Base-by-base conservation (phyloP, 441 rosid genomes). In the Hypseocharis bilobata region DNA sequence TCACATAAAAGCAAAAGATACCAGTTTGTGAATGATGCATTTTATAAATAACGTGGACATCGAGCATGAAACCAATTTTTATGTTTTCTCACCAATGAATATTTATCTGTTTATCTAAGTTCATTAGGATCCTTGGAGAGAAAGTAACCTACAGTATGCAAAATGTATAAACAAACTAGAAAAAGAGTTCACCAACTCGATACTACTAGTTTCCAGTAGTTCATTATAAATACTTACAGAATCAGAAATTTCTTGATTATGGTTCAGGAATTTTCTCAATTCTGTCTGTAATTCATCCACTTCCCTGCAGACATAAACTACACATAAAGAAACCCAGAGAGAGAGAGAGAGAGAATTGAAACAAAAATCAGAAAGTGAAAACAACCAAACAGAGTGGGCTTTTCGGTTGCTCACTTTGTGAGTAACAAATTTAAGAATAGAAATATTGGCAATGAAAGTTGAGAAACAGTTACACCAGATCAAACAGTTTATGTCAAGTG, bases 221-320 rank as follows among this genome's bases (percentile, higher is more conserved):
- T 72, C 62, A 65, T 72, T 32, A 62, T 60, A 67, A 64, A 76
- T 72, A 58, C 92, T 84, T 83, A 86, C 90, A 67, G 77, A 74
- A 42, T 82, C 78, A 38, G 71, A 69, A 42, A 74, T 77, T 58
- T 65, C 73, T 67, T 80, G 83, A 68, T 71, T 81, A 51, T 68
- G 61, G 70, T 73, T 78, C 70, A 82, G 70, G 76, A 66, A 70
- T 63, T 77, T 83, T 66, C 80, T 68, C 70, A 84, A 75, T 77
- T 83, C 84, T 66, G 51, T 70, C 60, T 69, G 85, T 42, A 86
- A 67, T 59, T 81, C 92, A 74, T 85, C 84, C 63, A 92, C 81
- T 78, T 92, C 89, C 76, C 98, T 92, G 89, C 69, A 76, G 58
- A 30, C 36, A 76, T 23, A 45, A 16, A 45, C 23, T 22, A 45